Percentiles rank a stretch among this genome's conserved stretches.
These are phyloP conservation scores for Pleurotus giganteus DNA, from an alignment of 768 basidiomycete species.

Conservation along the genomic window DNA sequence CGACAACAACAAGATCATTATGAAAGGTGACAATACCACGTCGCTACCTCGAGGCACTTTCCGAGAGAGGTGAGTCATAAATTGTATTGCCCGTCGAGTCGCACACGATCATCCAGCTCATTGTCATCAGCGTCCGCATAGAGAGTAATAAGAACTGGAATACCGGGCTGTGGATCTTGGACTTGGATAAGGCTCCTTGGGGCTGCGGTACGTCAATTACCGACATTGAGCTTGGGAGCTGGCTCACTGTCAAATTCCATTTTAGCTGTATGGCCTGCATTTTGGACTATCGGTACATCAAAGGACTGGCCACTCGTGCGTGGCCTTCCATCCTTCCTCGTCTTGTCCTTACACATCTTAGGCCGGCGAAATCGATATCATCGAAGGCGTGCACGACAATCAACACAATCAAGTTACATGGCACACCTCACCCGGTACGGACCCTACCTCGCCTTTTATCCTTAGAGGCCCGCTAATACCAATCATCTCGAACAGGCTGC, in stretches of 20 bases:
- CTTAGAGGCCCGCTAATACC: constrained; percentile 6
- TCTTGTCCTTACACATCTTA: constrained; percentile 23
- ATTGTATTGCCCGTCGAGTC: background rate
- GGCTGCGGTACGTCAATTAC: constrained; percentile 78
- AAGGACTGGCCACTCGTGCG: constrained; percentile 65
- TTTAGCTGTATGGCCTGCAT: constrained; percentile 80
- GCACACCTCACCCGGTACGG: constrained; percentile 65
- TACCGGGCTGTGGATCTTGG: constrained; percentile 81
- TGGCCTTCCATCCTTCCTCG: constrained; percentile 10
- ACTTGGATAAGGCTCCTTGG: constrained; percentile 82
- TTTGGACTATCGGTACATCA: constrained; percentile 61
- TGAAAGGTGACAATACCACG: constrained; percentile 74
- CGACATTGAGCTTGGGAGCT: no score
- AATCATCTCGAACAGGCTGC: constrained; percentile 45
- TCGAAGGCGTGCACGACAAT: constrained; percentile 84
- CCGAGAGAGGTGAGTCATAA: constrained; percentile 52
- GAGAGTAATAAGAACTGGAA: constrained; percentile 61
- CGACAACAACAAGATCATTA: constrained; percentile 59
- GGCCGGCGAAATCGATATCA: constrained; percentile 81
- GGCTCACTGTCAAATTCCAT: no score
- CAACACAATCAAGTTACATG: constrained; percentile 83
- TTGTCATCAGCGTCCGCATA: constrained; percentile 67
- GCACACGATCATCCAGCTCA: background rate
- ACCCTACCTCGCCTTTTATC: background rate
- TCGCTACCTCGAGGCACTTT: constrained; percentile 48